These are phyloP conservation scores for Nitzschia palea DNA, from an alignment of 108 stramenopile genomes.

Conservation along the genomic window DNA sequence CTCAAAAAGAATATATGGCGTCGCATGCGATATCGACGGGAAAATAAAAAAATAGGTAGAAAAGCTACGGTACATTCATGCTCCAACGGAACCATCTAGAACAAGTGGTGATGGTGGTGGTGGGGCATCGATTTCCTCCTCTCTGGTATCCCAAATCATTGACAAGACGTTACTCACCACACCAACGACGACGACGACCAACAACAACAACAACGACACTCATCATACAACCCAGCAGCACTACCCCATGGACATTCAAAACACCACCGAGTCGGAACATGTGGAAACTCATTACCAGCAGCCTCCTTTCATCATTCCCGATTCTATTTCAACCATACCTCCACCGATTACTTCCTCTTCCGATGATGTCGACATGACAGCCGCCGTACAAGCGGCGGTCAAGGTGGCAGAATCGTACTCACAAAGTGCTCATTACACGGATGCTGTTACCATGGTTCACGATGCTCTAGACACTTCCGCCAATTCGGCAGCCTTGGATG, in stretches of 20 bases:
- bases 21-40: slow-evolving; percentile 85
- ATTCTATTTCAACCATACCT: no score
- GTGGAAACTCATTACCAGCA: no score
- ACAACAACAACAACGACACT: not conserved
- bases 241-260: no score
- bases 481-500: slow-evolving; percentile 48
- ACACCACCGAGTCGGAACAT: no score
- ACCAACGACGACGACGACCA: no score
- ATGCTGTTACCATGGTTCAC: slow-evolving; percentile 22
- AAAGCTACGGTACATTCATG: slow-evolving; percentile 17
- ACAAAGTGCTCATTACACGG: slow-evolving; percentile 6
- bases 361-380: not conserved
- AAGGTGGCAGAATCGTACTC: slow-evolving; percentile 50
- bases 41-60: slow-evolving; percentile 77
- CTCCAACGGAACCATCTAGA: not conserved
- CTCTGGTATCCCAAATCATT: slow-evolving; percentile 24
- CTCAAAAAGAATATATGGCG: slow-evolving; percentile 90
- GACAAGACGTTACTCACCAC: slow-evolving; percentile 29
- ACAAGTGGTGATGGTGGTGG: not conserved
- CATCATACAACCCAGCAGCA: slow-evolving; percentile 1
- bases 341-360: not conserved
- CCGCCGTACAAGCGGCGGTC: slow-evolving; percentile 60
- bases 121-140: not conserved
- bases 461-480: slow-evolving; percentile 34
- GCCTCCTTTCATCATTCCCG: no score